Percentiles rank a stretch among this genome's conserved stretches.
Conservation (phyloP, 2,329 filamentous ascomycete genomes). For the Chaetomiaceae sp. region DNA sequence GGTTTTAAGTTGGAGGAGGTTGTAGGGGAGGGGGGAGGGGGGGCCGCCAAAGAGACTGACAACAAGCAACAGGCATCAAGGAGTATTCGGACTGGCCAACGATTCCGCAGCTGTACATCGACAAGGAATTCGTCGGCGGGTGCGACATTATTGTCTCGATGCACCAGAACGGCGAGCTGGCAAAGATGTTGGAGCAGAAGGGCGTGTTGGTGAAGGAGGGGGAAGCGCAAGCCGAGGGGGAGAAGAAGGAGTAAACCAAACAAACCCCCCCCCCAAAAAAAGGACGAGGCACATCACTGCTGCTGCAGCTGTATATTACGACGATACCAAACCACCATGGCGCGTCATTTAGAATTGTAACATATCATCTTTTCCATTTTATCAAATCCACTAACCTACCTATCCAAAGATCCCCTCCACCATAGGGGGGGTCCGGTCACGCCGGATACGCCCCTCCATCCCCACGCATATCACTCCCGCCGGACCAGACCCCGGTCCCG, state of each 20-base stretch:
- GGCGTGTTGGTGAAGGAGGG: conserved; percentile 66
- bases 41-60: conserved; percentile 17
- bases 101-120: conserved; percentile 92
- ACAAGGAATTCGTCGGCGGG: conserved; percentile 95
- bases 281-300: neutral
- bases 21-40: neutral
- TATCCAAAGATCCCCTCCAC: neutral
- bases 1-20: neutral
- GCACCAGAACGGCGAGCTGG: conserved; percentile 93
- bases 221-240: conserved; percentile 32
- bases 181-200: conserved; percentile 89
- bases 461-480: conserved; percentile 80
- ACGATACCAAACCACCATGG: conserved; percentile 15
- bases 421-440: no score
- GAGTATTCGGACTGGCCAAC: conserved; percentile 99
- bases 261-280: neutral
- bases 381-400: neutral
- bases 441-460: conserved; percentile 67
- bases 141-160: conserved; percentile 95
- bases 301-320: conserved; percentile 6
- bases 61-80: conserved; percentile 89
- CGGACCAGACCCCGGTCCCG: conserved; percentile 71
- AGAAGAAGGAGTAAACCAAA: conserved; percentile 32
- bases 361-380: neutral
- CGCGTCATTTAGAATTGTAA: conserved; percentile 15